phyloP scores from a whole-genome alignment of 257 asterid genomes.

The Capsicum chinense region DNA sequence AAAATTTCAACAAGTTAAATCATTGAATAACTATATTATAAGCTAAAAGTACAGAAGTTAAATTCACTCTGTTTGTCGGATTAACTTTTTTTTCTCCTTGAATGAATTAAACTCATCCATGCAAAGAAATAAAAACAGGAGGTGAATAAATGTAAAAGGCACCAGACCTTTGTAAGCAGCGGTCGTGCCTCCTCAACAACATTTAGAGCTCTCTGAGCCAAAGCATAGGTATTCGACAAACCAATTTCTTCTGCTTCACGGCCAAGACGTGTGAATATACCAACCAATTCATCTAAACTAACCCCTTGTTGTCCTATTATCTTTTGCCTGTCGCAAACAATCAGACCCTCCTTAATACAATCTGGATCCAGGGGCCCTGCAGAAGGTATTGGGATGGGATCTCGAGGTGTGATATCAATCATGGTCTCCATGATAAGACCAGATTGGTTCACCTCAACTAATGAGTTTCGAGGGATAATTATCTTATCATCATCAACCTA shows the following conservation, averaged over 20 bases:
- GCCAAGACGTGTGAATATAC: constrained; percentile 95
- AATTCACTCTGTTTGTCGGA: not conserved
- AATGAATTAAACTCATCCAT: constrained; percentile 17
- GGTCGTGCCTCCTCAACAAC: constrained; percentile 89
- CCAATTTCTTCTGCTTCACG: constrained; percentile 93
- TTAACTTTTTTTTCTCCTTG: not conserved
- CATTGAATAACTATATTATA: not conserved
- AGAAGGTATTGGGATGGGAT: constrained; percentile 82
- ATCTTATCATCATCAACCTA: constrained; percentile 92
- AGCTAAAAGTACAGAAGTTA: not conserved
- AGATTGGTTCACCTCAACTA: constrained; percentile 96
- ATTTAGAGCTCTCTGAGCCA: constrained; percentile 76
- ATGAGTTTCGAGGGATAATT: constrained; percentile 84
- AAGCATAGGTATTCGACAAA: constrained; percentile 63
- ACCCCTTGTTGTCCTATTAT: constrained; percentile 88
- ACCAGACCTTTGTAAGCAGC: constrained; percentile 81
- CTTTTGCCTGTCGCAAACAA: constrained; percentile 88
- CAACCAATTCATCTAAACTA: constrained; percentile 96
- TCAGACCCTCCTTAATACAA: constrained; percentile 83
- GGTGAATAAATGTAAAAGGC: constrained; percentile 32
- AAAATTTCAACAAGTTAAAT: not conserved
- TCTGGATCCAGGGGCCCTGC: constrained; percentile 82
- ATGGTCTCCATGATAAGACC: constrained; percentile 99
- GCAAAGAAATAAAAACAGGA: not conserved
- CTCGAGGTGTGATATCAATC: constrained; percentile 87